phyloP scores from a whole-genome alignment of 352 stramenopile genomes.

The Blastocystis sp. region DNA sequence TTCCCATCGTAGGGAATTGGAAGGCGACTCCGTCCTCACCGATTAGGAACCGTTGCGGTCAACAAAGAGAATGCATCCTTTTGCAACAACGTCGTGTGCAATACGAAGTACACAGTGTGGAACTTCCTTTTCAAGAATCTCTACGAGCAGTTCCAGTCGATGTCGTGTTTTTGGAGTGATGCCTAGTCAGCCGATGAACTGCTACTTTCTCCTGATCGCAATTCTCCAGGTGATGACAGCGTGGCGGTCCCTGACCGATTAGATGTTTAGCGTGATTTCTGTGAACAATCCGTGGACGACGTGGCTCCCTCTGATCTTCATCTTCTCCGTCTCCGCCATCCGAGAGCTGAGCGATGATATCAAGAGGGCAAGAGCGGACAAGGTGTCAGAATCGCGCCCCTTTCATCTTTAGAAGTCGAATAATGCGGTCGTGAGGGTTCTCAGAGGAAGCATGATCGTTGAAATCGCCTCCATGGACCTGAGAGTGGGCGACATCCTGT shows the following conservation, averaged over 20 bases:
- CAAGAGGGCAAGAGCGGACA: constrained; percentile 85
- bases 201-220: constrained; percentile 89
- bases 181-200: constrained; percentile 85
- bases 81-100: constrained; percentile 82
- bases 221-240: constrained; percentile 80
- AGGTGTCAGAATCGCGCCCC: constrained; percentile 78
- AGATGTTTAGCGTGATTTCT: constrained; percentile 82
- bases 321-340: constrained; percentile 86
- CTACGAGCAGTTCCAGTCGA: constrained; percentile 82
- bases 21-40: not conserved
- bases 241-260: not conserved
- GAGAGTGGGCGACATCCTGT: constrained; percentile 66
- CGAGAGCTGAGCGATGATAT: constrained; percentile 86
- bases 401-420: constrained; percentile 60
- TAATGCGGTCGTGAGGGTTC: constrained; percentile 3
- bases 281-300: constrained; percentile 83
- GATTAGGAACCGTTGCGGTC: constrained; percentile 18
- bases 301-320: constrained; percentile 85
- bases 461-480: constrained; percentile 28
- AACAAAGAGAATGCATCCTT: constrained; percentile 42
- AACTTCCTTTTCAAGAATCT: constrained; percentile 88
- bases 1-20: not conserved
- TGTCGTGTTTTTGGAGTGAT: constrained; percentile 53
- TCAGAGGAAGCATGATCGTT: constrained; percentile 18
- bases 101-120: constrained; percentile 86